Conservation (phyloP, 2,329 filamentous ascomycete genomes). For the Arthrobotrys musiformis region DNA sequence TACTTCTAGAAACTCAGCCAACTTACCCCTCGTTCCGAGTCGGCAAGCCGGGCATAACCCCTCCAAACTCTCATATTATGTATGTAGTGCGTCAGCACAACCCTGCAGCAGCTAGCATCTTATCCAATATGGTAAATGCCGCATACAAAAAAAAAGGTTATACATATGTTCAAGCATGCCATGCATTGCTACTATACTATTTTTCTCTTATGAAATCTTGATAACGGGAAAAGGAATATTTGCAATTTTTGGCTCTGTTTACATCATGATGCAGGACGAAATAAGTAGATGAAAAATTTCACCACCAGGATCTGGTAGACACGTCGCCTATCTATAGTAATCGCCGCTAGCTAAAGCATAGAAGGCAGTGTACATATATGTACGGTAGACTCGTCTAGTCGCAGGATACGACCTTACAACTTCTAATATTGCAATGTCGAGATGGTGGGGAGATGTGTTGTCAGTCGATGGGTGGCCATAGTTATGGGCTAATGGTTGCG, state of each 20-base stretch:
- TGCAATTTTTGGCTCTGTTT: conserved; percentile 23
- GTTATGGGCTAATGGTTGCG: neutral
- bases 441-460: conserved; percentile 25
- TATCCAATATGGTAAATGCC: conserved; percentile 46
- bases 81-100: conserved; percentile 52
- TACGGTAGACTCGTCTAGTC: conserved; percentile 22
- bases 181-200: neutral
- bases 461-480: conserved; percentile 21
- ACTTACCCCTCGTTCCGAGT: conserved; percentile 27
- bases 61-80: conserved; percentile 16
- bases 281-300: neutral
- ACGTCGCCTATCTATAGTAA: conserved; percentile 50
- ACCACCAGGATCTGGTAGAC: conserved; percentile 48
- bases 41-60: conserved; percentile 24
- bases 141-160: conserved; percentile 51
- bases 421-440: conserved; percentile 19
- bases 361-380: conserved; percentile 23
- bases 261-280: conserved; percentile 29
- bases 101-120: conserved; percentile 33
- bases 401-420: conserved; percentile 2
- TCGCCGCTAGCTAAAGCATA: conserved; percentile 16
- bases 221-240: conserved; percentile 18
- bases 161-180: conserved; percentile 17
- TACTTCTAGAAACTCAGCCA: conserved; percentile 9
- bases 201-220: neutral